These are phyloP conservation scores for Amaranthus cruentus DNA, from an alignment of 148 eudicot genomes.

Conservation along the genomic window DNA sequence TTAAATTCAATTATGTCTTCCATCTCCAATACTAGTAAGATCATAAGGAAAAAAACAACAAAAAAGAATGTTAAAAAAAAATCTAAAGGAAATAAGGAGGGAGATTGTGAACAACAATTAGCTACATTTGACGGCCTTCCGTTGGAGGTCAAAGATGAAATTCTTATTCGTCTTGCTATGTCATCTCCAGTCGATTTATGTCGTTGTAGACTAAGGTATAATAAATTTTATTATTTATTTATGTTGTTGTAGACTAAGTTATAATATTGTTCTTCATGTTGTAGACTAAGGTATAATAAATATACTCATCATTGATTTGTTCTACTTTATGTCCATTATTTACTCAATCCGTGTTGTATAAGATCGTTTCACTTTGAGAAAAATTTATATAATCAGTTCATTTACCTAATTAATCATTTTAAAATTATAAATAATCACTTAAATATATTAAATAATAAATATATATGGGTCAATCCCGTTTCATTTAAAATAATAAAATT, in stretches of 20 bases:
- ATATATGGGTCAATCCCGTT: too few relatives aligned
- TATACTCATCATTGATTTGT: too few relatives aligned
- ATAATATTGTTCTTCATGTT: not conserved
- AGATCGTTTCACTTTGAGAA: too few relatives aligned
- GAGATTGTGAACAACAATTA: not conserved
- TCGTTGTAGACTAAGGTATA: conserved; percentile 25
- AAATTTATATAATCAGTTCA: too few relatives aligned
- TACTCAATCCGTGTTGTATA: too few relatives aligned
- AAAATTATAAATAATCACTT: too few relatives aligned
- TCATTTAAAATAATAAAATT: too few relatives aligned
- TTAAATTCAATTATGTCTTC: not conserved
- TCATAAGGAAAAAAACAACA: not conserved
- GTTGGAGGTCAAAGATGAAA: conserved; percentile 7
- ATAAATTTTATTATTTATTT: not conserved
- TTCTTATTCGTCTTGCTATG: conserved; percentile 17
- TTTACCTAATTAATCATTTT: too few relatives aligned
- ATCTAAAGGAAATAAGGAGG: not conserved
- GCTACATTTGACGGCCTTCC: conserved; percentile 16
- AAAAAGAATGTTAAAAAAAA: not conserved
- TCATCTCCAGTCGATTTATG: conserved; percentile 22
- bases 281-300: too few relatives aligned
- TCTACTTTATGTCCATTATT: too few relatives aligned
- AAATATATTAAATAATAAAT: too few relatives aligned
- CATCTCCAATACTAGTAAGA: not conserved
- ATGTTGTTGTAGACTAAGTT: not conserved